Percentiles rank a stretch among this genome's conserved stretches.
phyloP scores from a whole-genome alignment of 108 stramenopile genomes.

The Nannochloropsis gaditana region DNA sequence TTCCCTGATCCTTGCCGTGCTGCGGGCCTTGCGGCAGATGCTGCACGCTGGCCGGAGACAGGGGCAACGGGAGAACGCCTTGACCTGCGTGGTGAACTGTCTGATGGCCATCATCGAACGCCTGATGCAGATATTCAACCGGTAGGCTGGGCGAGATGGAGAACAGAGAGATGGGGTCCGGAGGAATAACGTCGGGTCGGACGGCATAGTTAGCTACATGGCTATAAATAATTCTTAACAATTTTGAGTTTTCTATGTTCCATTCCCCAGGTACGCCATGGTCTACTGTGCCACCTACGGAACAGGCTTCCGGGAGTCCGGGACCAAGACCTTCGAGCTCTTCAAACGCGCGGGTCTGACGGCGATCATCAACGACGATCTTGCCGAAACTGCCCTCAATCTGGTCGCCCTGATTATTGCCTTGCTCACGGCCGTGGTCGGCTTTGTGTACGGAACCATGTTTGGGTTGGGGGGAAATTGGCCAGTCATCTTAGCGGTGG shows the following conservation, averaged over 20 bases:
- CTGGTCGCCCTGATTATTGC: constrained; percentile 13
- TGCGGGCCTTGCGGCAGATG: constrained; percentile 59
- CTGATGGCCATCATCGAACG: constrained; percentile 31
- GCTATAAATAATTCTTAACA: too few species aligned
- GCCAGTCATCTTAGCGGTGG: constrained; percentile 2
- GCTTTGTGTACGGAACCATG: not conserved
- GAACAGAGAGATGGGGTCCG: not conserved
- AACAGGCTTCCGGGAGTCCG: constrained; percentile 29
- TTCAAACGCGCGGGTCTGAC: constrained; percentile 32
- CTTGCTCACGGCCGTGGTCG: not conserved
- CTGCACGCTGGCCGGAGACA: constrained; percentile 44
- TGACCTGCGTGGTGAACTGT: constrained; percentile 24
- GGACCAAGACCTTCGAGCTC: constrained; percentile 29
- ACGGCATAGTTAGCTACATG: not conserved
- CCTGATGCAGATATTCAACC: constrained; percentile 36
- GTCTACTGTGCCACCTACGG: constrained; percentile 43
- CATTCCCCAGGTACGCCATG: not conserved
- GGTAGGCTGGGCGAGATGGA: constrained; percentile 23
- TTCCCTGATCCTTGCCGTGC: constrained; percentile 72
- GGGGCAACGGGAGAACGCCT: constrained; percentile 13
- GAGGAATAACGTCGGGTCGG: not conserved
- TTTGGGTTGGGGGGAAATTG: not conserved
- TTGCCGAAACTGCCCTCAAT: constrained; percentile 30
- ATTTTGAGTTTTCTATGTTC: not conserved
- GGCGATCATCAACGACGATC: constrained; percentile 41